These are phyloP conservation scores for Trichomonascaceae sp. DNA, from an alignment of 1,139 yeast genomes.

Conservation along the genomic window DNA sequence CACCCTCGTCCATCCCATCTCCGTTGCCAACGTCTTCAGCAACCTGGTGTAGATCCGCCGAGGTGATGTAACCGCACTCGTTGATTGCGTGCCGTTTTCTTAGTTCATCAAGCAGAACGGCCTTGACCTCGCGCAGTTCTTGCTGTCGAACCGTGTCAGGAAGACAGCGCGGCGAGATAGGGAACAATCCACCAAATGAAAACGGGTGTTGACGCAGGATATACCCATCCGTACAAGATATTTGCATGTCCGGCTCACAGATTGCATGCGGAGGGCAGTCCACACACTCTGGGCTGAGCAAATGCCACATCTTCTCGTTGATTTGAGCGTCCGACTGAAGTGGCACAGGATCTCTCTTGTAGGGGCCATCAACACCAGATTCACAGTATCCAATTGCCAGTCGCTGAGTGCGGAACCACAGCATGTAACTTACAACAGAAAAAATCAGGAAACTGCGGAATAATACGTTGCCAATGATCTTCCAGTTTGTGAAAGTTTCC, in stretches of 20 bases:
- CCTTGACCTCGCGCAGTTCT: slow-evolving; percentile 51
- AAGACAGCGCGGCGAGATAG: slow-evolving; percentile 53
- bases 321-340: slow-evolving; percentile 1
- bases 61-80: slow-evolving; percentile 41
- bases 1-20: slow-evolving; percentile 17
- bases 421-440: slow-evolving; percentile 9
- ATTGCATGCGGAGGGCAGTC: slow-evolving; percentile 75
- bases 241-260: slow-evolving; percentile 46
- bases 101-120: slow-evolving; percentile 53
- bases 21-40: slow-evolving; percentile 29
- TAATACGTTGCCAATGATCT: no score
- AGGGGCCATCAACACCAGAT: slow-evolving; percentile 14
- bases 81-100: slow-evolving; percentile 55
- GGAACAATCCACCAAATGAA: slow-evolving; percentile 42
- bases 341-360: slow-evolving; percentile 2
- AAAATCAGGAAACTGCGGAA: slow-evolving; percentile 10
- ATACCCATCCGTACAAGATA: slow-evolving; percentile 63
- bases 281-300: slow-evolving; percentile 49
- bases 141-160: slow-evolving; percentile 67
- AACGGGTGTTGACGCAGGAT: slow-evolving; percentile 43
- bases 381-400: slow-evolving; percentile 26
- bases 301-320: slow-evolving; percentile 12
- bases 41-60: slow-evolving; percentile 6
- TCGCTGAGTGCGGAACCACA: slow-evolving; percentile 23
- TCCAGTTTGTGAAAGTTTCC: no score